phyloP scores from a whole-genome alignment of 306 rosid species.

The Abrus pulchellus region DNA sequence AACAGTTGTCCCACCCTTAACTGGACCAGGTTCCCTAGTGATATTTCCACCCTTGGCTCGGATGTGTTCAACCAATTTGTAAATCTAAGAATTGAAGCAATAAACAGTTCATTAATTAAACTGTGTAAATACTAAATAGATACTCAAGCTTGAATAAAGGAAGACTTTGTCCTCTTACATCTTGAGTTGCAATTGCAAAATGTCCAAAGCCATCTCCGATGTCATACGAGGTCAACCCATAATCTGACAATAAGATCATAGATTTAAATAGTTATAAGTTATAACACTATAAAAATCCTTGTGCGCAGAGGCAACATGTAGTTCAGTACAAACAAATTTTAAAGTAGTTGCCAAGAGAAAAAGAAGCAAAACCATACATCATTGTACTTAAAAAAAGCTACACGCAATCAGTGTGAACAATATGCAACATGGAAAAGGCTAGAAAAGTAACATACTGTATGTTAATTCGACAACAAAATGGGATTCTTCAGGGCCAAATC shows the following conservation, averaged over 20 bases:
- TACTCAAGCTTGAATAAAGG: constrained; percentile 7
- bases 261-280: constrained; percentile 29
- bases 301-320: background rate
- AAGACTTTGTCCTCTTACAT: constrained; percentile 66
- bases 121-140: constrained; percentile 1
- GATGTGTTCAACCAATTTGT: constrained; percentile 78
- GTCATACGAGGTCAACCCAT: constrained; percentile 88
- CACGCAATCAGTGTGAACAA: background rate
- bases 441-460: constrained; percentile 66
- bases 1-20: constrained; percentile 74
- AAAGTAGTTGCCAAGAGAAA: background rate
- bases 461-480: constrained; percentile 85
- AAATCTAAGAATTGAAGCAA: constrained; percentile 59
- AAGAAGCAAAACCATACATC: background rate
- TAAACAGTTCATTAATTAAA: constrained; percentile 33
- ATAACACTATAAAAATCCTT: constrained; percentile 26
- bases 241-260: constrained; percentile 62
- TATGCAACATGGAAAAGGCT: background rate
- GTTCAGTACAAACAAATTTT: background rate
- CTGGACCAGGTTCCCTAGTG: constrained; percentile 90
- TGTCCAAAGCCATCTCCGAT: constrained; percentile 92
- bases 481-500: constrained; percentile 81
- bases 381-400: background rate
- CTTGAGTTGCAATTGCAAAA: constrained; percentile 83
- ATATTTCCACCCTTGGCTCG: constrained; percentile 77